A percentile compares a stretch with the other conserved stretches of the same genome.
These are phyloP conservation scores for Saccharomyces hybrid DNA, from an alignment of 1,139 yeast species.

Conservation along the genomic window DNA sequence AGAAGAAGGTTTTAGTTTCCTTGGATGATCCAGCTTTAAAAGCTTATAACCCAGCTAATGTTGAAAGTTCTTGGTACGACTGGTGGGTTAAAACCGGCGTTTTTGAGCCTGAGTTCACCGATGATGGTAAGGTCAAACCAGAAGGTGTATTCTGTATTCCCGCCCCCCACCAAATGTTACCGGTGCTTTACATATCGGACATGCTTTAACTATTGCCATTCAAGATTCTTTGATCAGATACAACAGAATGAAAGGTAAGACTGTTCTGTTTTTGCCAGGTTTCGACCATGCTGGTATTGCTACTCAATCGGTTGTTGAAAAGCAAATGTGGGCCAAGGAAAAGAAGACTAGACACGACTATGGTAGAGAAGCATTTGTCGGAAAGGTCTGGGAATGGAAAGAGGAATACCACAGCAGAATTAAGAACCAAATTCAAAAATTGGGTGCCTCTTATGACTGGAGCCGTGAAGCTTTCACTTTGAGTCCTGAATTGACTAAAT, in stretches of 20 bases:
- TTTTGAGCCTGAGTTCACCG: constrained; percentile 78
- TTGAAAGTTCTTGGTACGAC: constrained; percentile 94
- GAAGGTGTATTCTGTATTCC: constrained; percentile 87
- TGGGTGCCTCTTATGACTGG: constrained; percentile 98
- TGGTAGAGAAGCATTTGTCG: constrained; percentile 84
- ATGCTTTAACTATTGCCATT: constrained; percentile 89
- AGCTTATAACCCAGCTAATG: constrained; percentile 86
- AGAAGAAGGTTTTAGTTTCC: constrained; percentile 76
- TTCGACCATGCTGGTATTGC: constrained; percentile 99
- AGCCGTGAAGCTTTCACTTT: constrained; percentile 86
- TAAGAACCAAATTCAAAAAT: constrained; percentile 70
- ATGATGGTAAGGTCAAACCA: constrained; percentile 66
- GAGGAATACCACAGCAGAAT: constrained; percentile 84
- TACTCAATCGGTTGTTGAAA: constrained; percentile 96
- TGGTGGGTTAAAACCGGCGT: constrained; percentile 94
- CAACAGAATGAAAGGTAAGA: constrained; percentile 95
- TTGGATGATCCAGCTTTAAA: constrained; percentile 90
- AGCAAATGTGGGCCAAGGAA: constrained; percentile 84
- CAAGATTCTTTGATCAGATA: constrained; percentile 90
- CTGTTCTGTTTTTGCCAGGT: constrained; percentile 89
- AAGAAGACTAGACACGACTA: constrained; percentile 88
- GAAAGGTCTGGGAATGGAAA: constrained; percentile 97
- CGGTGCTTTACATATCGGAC: constrained; percentile 98
- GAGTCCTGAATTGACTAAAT: constrained; percentile 65
- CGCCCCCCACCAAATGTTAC: constrained; percentile 97